Percentiles rank a stretch among this genome's conserved stretches.
phyloP scores from a whole-genome alignment of 768 basidiomycete species.

The Hebeloma cylindrosporum region DNA sequence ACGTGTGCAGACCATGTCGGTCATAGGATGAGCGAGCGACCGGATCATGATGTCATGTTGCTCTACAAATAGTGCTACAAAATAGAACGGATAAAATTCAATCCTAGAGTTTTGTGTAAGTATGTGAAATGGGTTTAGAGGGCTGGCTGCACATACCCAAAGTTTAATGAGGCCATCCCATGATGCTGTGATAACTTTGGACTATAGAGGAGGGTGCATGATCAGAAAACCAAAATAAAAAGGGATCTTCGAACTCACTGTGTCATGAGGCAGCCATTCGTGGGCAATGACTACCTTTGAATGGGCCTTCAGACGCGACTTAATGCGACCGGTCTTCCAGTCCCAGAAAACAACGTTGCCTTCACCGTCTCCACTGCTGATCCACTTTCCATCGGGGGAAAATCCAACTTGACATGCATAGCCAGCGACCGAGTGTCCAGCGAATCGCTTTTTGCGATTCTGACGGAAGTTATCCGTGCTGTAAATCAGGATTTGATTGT shows the following conservation, averaged over 20 bases:
- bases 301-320: constrained; percentile 86
- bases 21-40: constrained; percentile 12
- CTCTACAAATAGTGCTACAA: constrained; percentile 23
- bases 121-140: constrained; percentile 11
- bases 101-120: constrained; percentile 34
- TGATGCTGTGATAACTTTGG: constrained; percentile 93
- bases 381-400: constrained; percentile 98
- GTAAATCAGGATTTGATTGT: constrained; percentile 97
- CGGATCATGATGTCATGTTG: constrained; percentile 22
- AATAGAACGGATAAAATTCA: constrained; percentile 26
- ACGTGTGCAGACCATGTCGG: constrained; percentile 1
- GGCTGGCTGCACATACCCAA: constrained; percentile 63
- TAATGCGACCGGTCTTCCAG: constrained; percentile 97
- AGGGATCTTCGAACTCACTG: constrained; percentile 55
- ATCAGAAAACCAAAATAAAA: constrained; percentile 41
- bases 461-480: constrained; percentile 98
- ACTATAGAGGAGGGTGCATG: constrained; percentile 47
- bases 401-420: constrained; percentile 98
- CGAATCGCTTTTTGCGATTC: constrained; percentile 97
- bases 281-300: constrained; percentile 97
- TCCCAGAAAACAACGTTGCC: constrained; percentile 99
- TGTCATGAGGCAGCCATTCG: constrained; percentile 97
- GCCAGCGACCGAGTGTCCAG: constrained; percentile 94
- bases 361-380: constrained; percentile 93
- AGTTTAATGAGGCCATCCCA: constrained; percentile 99